Evolutionary conservation across 2,329 filamentous ascomycete species (phyloP), one percentile per base, ranked within the genome.

Genomic region (Zymoseptoria crescenta): DNA sequence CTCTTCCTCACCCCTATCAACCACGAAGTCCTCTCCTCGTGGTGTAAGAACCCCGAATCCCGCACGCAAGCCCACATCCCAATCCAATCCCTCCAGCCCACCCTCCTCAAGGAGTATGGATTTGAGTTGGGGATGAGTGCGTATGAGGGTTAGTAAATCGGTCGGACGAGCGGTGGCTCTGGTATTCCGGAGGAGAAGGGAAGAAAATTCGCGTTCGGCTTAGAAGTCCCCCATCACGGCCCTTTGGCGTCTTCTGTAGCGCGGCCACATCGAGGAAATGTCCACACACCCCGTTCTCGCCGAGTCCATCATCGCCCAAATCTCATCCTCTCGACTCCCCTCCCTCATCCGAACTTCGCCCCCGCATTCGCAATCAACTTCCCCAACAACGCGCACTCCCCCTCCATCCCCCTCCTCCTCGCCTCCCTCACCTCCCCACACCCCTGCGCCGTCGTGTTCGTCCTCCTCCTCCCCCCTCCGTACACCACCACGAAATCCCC

Each of bases 401-500:
- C 71, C 53, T 58, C 59, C 61, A 73, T 70, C 2, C 67, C 73
- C 56, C 67, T 68, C 50, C 60, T 55, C 62, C 67, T 72, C 50
- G 71, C 65, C 20, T 68, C 65, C 55, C 67, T 60, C 7, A 74
- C 59, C 55, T 69, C 67, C 49, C 52, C 41, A 50, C 69, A 62
- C 29, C 61, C 63, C 50, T 58, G 62, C 54, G 76, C 59, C 8
- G 76, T 78, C 58, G 60, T 69, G 63, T 80, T 74, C 6, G 74
- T 56, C 21, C 77, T 68, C 9, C 71, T 69, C 62, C 72, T 65
- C 4, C 68, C 70, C 8, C 73, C 70, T n/a, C 72, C 71, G 59
- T 73, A 78, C 2, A 80, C 70, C 9, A 80, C 74, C 2, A 74
- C 78, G 59, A 71, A 80, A 61, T 80, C 77, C 1, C 74, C 70